Evolutionary conservation across 495 filamentous ascomycete genomes (phyloP).

Genomic region (Xylaria intraflava): DNA sequence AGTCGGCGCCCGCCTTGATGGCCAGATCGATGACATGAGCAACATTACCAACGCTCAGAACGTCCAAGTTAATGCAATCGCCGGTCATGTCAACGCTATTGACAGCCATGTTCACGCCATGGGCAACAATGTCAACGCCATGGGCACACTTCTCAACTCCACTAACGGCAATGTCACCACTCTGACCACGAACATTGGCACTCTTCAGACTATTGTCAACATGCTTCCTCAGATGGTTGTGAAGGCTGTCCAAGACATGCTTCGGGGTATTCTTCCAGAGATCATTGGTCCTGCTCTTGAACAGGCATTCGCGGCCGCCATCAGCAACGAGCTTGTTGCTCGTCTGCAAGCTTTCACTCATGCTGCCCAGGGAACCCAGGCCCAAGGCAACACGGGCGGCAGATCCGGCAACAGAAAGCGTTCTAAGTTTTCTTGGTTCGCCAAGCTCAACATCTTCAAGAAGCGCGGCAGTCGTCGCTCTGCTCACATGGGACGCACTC

Average conservation of each 20-base stretch:
- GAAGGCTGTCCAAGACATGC: background rate
- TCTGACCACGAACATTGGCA: constrained; percentile 13
- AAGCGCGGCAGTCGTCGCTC: background rate
- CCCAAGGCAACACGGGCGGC: background rate
- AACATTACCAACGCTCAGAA: constrained; percentile 8
- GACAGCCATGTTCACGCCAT: constrained; percentile 22
- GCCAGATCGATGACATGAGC: constrained; percentile 1
- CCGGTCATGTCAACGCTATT: constrained; percentile 23
- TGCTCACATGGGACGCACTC: background rate
- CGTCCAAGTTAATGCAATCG: constrained; percentile 20
- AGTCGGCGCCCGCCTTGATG: constrained; percentile 4
- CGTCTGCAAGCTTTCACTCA: constrained; percentile 1
- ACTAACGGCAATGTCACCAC: constrained; percentile 22
- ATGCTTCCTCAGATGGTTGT: constrained; percentile 20
- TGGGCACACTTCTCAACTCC: constrained; percentile 22
- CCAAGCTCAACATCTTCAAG: constrained; percentile 1
- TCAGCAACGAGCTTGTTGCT: constrained; percentile 5
- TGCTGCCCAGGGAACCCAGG: background rate
- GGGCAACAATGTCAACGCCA: constrained; percentile 20
- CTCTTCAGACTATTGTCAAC: constrained; percentile 22
- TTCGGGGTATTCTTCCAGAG: constrained; percentile 13
- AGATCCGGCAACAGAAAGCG: background rate
- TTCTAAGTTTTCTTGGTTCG: background rate
- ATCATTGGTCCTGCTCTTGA: background rate
- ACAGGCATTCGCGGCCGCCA: background rate